phyloP scores from a whole-genome alignment of 805 yeast genomes.

The Wickerhamomyces rabaulensis region DNA sequence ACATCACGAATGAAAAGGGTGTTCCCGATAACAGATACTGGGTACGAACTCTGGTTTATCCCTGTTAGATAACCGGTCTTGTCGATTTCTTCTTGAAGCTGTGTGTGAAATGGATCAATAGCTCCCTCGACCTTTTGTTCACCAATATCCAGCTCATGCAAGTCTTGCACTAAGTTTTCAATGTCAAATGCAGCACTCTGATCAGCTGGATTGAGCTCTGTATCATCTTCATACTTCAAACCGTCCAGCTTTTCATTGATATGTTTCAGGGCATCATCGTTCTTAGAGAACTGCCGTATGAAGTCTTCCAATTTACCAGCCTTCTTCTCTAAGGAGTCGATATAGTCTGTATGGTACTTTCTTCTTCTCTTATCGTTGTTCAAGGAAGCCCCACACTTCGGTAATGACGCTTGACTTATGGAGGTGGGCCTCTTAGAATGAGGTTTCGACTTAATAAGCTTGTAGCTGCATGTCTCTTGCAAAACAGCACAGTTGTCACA shows the following conservation, averaged over 20 bases:
- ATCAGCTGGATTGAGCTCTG: background rate
- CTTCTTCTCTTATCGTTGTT: conserved; percentile 24
- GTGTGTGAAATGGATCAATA: conserved; percentile 3
- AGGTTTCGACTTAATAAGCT: background rate
- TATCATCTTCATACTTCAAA: background rate
- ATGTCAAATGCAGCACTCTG: background rate
- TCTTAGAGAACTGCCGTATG: background rate
- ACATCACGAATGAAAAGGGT: conserved; percentile 5
- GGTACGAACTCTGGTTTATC: background rate
- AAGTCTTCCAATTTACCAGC: conserved; percentile 24
- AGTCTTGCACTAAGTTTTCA: background rate
- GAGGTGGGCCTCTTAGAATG: background rate
- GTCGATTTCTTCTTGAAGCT: conserved; percentile 2
- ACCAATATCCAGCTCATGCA: background rate
- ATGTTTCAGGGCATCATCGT: background rate
- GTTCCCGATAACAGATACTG: conserved; percentile 3
- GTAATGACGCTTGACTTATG: background rate
- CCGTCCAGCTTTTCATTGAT: background rate
- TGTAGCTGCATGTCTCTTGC: background rate
- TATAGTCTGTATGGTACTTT: conserved; percentile 27
- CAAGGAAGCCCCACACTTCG: conserved; percentile 12
- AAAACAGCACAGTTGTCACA: background rate
- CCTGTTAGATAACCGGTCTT: background rate
- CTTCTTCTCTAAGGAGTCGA: conserved; percentile 27
- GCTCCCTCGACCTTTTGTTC: background rate